phyloP scores from a whole-genome alignment of 495 filamentous ascomycete genomes.

The Penicillium bovifimosum region DNA sequence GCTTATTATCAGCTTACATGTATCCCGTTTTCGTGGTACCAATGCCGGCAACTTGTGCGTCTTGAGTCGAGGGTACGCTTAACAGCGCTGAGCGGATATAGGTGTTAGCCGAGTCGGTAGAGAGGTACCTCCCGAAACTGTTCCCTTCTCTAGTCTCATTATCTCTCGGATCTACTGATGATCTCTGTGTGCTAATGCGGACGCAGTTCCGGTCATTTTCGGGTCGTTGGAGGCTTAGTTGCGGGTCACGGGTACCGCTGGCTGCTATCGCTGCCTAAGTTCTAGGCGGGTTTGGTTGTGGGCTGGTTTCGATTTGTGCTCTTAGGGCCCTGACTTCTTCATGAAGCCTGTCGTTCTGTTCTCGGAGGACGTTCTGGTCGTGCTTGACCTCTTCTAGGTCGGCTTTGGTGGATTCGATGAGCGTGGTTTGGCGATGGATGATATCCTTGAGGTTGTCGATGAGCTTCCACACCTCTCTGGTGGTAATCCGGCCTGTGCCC shows the following conservation, averaged over 20 bases:
- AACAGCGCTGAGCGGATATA: slow-evolving; percentile 14
- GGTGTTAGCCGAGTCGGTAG: slow-evolving; percentile 12
- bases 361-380: slow-evolving; percentile 12
- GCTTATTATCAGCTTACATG: too few species aligned
- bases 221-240: too few species aligned
- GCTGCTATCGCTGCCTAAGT: slow-evolving; percentile 4
- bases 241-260: not conserved
- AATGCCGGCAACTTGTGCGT: slow-evolving; percentile 5
- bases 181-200: slow-evolving; percentile 9
- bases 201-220: not conserved
- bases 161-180: slow-evolving; percentile 17
- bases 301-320: slow-evolving; percentile 2
- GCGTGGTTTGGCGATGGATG: slow-evolving; percentile 12
- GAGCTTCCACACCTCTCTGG: too few species aligned
- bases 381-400: too few species aligned
- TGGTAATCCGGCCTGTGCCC: too few species aligned
- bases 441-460: slow-evolving; percentile 16
- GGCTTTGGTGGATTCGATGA: slow-evolving; percentile 9
- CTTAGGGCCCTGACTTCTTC: slow-evolving; percentile 14
- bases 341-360: slow-evolving; percentile 14
- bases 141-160: slow-evolving; percentile 11
- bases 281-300: too few species aligned
- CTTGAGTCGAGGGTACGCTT: slow-evolving; percentile 11
- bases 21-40: not conserved
- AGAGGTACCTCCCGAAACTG: slow-evolving; percentile 18